Evolutionary conservation across 129 eudicot species (phyloP).

Genomic region (Scalesia atractyloides): DNA sequence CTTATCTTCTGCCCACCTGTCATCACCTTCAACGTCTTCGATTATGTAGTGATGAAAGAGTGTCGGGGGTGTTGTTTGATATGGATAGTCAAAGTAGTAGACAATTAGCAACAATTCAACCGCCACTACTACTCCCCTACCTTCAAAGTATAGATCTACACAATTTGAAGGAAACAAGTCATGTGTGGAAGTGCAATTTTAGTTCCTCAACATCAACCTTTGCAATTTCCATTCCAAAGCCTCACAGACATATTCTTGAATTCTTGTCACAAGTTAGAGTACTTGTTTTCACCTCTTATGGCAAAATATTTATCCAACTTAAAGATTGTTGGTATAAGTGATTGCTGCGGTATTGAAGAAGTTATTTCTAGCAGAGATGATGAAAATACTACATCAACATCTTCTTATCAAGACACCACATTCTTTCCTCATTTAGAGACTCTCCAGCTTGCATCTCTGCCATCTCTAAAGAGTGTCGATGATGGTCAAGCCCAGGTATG

Average conservation of each 20-base stretch:
- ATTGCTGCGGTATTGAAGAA: slow-evolving; percentile 4
- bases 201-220: background rate
- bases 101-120: background rate
- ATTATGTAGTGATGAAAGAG: background rate
- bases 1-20: background rate
- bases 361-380: slow-evolving; percentile 16
- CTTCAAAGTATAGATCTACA: background rate
- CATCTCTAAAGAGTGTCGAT: no score
- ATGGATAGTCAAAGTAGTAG: background rate
- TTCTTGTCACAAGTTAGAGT: background rate
- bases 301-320: background rate
- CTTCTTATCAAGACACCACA: no score
- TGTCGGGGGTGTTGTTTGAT: background rate
- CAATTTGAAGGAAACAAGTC: background rate
- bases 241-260: background rate
- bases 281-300: background rate
- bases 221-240: background rate
- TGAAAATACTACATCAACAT: background rate
- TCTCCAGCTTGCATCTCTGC: no score
- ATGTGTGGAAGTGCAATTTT: background rate
- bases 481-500: no score
- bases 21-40: background rate
- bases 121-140: background rate
- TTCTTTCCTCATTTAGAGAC: no score
- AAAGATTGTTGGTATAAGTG: background rate